Conservation (phyloP, 176 grass and related monocot species). For the sorghum (Sorghum bicolor) region DNA sequence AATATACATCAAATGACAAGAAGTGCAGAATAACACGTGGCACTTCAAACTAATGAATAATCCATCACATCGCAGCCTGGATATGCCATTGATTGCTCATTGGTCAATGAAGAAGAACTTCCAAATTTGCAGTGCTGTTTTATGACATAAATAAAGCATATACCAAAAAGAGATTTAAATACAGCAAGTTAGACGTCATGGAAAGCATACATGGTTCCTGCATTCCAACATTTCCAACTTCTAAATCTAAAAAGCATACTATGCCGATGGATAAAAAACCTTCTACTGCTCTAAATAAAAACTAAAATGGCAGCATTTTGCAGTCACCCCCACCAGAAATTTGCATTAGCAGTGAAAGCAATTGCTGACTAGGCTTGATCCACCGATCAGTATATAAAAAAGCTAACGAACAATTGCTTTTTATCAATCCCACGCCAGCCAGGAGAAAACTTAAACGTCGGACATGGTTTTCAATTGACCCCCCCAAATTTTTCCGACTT, state of each 20-base stretch:
- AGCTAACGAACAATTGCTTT: background rate
- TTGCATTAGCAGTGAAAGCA: background rate
- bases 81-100: background rate
- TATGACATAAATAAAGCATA: slow-evolving; percentile 3
- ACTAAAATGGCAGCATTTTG: slow-evolving; percentile 19
- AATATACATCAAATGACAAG: slow-evolving; percentile 6
- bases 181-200: background rate
- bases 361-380: slow-evolving; percentile 1
- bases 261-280: background rate
- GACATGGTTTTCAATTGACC: background rate
- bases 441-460: background rate
- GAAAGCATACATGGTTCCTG: background rate
- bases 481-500: background rate
- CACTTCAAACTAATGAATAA: background rate
- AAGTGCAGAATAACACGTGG: slow-evolving; percentile 18
- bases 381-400: background rate
- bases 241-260: background rate
- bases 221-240: slow-evolving; percentile 8
- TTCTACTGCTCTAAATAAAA: background rate
- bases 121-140: background rate
- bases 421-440: background rate
- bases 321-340: background rate
- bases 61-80: background rate
- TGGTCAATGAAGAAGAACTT: background rate
- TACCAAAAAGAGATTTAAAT: slow-evolving; percentile 9